A percentile compares a stretch with the other conserved stretches of the same genome.
phyloP scores from a whole-genome alignment of 2,329 filamentous ascomycete genomes.

The Cadophora malorum region DNA sequence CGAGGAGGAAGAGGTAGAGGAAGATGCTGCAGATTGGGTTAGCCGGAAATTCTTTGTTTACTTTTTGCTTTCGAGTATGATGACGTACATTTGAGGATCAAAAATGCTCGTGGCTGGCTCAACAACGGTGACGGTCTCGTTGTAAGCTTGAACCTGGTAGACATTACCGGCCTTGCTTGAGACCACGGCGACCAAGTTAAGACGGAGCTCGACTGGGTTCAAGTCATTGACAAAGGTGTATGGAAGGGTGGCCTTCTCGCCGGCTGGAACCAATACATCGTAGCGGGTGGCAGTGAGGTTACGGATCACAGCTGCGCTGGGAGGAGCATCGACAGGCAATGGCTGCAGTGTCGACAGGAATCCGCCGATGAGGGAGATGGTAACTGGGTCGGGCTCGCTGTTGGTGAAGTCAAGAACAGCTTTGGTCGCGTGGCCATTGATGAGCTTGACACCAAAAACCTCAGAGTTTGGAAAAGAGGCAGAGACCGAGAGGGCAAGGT shows the following conservation, averaged over 20 bases:
- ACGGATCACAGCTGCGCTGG: slow-evolving; percentile 68
- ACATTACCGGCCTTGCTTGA: slow-evolving; percentile 69
- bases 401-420: slow-evolving; percentile 85
- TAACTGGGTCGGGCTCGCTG: slow-evolving; percentile 77
- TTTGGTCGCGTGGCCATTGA: slow-evolving; percentile 88
- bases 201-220: slow-evolving; percentile 85
- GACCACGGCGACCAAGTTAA: slow-evolving; percentile 80
- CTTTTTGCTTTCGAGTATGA: not conserved
- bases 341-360: slow-evolving; percentile 66
- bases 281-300: slow-evolving; percentile 85
- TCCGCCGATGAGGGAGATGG: slow-evolving; percentile 78
- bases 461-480: slow-evolving; percentile 68
- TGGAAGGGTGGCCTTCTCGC: slow-evolving; percentile 76
- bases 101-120: slow-evolving; percentile 91
- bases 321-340: slow-evolving; percentile 56
- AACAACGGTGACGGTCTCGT: slow-evolving; percentile 83
- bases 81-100: slow-evolving; percentile 91
- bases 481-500: slow-evolving; percentile 69
- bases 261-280: slow-evolving; percentile 74
- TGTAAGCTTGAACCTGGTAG: slow-evolving; percentile 81
- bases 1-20: slow-evolving; percentile 90
- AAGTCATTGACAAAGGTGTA: slow-evolving; percentile 91
- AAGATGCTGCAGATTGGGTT: slow-evolving; percentile 73
- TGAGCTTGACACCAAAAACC: slow-evolving; percentile 92
- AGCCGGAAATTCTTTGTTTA: slow-evolving; percentile 20